Base-by-base conservation (phyloP, 495 filamentous ascomycete species). In the Hyaloscypha finlandica region DNA sequence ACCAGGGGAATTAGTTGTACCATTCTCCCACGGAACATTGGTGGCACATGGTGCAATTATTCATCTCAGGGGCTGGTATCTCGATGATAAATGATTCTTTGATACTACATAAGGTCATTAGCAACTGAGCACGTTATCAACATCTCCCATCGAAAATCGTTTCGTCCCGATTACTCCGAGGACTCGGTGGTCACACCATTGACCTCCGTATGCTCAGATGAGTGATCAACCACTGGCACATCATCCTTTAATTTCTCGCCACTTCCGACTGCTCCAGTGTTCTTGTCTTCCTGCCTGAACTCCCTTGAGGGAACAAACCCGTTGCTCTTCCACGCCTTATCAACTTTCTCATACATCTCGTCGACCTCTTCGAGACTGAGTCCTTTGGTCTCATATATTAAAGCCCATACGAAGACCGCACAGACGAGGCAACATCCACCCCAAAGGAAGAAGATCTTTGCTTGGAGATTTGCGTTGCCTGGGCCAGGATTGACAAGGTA, bases 311-410 rank as follows among this genome's bases (percentile, higher is more conserved):
- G 82, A 62, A 81, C 81, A 71, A 86, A 87, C 12, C 67, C 63
- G 52, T 76, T 79, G 69, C 81, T 85, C 37, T 84, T 76, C 83
- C 85, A 85, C 20, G 85, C 85, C 57, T 81, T 74, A 42, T 72
- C 70, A 61, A 87, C 80, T 76, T 88, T 88, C 16, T 94, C 90
- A 19, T 48, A 48, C 42, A 48, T 48, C 42, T 48, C 42, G 14
- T 48, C 42, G 32, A 93, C 86, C 76, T 93, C 83, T 74, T 94
- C 91, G n/a, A 93, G 84, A 4, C 84, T 86, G 8, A 90, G 81
- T 19, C 90, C 90, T 81, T 93, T 93, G 61, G 91, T 94, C 79
- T 93, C 91, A 76, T 92, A 92, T 74, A 94, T 88, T 74, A 89
- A 83, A 48, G 81, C 80, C 73, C 85, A 93, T 6, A 92, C 90